phyloP scores from a whole-genome alignment of 169 alveolate species.

The Theileria parva region DNA sequence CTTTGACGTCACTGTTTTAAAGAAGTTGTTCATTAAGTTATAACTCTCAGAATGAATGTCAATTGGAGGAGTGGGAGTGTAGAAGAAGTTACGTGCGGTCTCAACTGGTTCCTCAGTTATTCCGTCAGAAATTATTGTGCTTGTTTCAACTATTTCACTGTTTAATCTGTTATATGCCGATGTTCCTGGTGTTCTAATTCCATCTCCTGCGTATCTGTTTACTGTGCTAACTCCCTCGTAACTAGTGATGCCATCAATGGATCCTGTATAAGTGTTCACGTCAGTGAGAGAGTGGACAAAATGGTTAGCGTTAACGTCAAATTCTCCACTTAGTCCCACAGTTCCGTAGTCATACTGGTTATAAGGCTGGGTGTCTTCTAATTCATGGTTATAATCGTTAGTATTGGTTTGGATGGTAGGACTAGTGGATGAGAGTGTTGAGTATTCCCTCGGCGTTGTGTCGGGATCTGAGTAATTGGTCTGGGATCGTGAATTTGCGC shows the following conservation, averaged over 20 bases:
- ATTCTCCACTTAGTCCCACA: conserved; percentile 8
- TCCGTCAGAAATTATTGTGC: conserved; percentile 8
- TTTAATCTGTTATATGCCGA: not conserved
- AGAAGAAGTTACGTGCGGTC: conserved; percentile 6
- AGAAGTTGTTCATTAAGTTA: conserved; percentile 21
- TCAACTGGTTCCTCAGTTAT: not conserved
- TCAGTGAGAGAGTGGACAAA: too few species aligned
- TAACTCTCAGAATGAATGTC: not conserved
- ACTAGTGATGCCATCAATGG: too few species aligned
- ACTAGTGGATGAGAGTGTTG: conserved; percentile 8
- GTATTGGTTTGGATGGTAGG: not conserved
- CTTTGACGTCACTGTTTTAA: conserved; percentile 38
- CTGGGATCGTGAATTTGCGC: conserved; percentile 19
- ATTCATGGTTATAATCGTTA: not conserved
- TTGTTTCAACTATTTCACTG: conserved; percentile 4
- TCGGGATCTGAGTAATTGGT: conserved; percentile 8
- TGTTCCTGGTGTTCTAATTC: not conserved
- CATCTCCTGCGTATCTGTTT: too few species aligned
- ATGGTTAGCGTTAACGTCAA: not conserved
- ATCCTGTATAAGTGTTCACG: too few species aligned
- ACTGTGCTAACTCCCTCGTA: too few species aligned
- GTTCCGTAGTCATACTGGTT: not conserved
- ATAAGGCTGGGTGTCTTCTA: too few species aligned
- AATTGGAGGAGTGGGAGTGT: not conserved
- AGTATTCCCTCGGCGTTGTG: conserved; percentile 9